Conservation (phyloP, 2,329 filamentous ascomycete species). For the Penicillium expansum region DNA sequence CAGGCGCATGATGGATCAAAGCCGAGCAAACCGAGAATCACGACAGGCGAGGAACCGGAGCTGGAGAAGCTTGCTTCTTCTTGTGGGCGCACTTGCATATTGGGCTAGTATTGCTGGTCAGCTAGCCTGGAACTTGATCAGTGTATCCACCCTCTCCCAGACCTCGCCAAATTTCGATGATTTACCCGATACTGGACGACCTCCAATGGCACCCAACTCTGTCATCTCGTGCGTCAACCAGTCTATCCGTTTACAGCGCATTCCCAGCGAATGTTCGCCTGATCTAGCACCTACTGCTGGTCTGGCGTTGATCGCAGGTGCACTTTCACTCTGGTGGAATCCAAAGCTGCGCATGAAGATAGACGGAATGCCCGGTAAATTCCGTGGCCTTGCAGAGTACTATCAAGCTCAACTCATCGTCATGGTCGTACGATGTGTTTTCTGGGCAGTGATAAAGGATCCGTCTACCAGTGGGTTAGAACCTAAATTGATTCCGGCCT, state of each 20-base stretch:
- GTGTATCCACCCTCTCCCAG: slow-evolving; percentile 28
- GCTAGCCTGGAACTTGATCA: slow-evolving; percentile 42
- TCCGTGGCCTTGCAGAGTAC: slow-evolving; percentile 45
- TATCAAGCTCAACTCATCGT: slow-evolving; percentile 48
- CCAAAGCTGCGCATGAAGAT: slow-evolving; percentile 47
- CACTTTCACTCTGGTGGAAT: slow-evolving; percentile 51
- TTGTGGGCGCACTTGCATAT: slow-evolving; percentile 43
- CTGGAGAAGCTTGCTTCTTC: slow-evolving; percentile 46
- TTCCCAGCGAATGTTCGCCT: slow-evolving; percentile 30
- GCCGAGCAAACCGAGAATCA: slow-evolving; percentile 35
- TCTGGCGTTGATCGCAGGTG: slow-evolving; percentile 41
- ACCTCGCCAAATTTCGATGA: not conserved
- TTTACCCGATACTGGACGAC: slow-evolving; percentile 1
- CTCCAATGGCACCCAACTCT: slow-evolving; percentile 15
- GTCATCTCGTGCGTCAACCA: slow-evolving; percentile 23
- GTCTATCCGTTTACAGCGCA: slow-evolving; percentile 15
- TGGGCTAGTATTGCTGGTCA: slow-evolving; percentile 45
- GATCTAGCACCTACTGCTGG: slow-evolving; percentile 37
- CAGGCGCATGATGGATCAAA: slow-evolving; percentile 69
- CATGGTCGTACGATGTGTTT: slow-evolving; percentile 44
- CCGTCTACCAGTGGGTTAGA: slow-evolving; percentile 35
- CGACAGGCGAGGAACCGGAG: slow-evolving; percentile 36
- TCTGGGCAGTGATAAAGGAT: slow-evolving; percentile 46
- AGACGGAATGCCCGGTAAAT: slow-evolving; percentile 40
- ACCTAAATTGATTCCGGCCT: slow-evolving; percentile 29